Conservation (phyloP, 305 asterid species). For the Fraxinus velutina region DNA sequence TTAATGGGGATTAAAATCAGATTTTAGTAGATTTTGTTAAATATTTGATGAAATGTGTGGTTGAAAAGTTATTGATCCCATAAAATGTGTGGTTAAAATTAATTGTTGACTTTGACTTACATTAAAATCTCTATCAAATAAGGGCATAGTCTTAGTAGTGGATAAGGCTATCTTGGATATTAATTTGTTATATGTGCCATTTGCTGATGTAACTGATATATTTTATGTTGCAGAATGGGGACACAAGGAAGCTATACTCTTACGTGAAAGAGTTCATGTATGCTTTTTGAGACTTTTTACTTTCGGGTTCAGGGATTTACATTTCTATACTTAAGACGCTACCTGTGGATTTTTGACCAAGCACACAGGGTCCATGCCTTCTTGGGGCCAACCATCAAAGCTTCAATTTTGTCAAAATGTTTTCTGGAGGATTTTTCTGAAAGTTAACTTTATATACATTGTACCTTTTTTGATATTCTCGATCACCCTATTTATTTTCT, state of each 20-base stretch:
- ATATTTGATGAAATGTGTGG: not conserved
- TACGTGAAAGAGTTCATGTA: slow-evolving; percentile 54
- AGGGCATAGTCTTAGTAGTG: not conserved
- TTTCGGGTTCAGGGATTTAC: not conserved
- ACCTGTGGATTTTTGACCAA: not conserved
- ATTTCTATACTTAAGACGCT: not conserved
- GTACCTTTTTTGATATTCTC: not conserved
- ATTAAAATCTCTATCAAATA: not conserved
- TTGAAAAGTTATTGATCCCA: not conserved
- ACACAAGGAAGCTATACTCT: slow-evolving; percentile 42
- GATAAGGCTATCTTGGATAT: not conserved
- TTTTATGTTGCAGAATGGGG: slow-evolving; percentile 46
- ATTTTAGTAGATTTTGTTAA: not conserved
- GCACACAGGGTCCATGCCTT: not conserved
- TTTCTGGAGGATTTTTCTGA: not conserved
- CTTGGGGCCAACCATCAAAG: not conserved
- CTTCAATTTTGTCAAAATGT: not conserved
- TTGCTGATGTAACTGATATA: slow-evolving; percentile 8
- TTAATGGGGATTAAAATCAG: not conserved
- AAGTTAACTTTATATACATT: not conserved
- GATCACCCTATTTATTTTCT: not conserved
- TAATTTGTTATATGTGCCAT: slow-evolving; percentile 8
- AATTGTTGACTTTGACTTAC: not conserved
- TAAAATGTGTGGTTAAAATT: not conserved
- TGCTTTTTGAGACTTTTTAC: slow-evolving; percentile 16